Evolutionary conservation across 495 filamentous ascomycete species (phyloP), one percentile per base, ranked within the genome.

Genomic region (Aspergillus egyptiacus): DNA sequence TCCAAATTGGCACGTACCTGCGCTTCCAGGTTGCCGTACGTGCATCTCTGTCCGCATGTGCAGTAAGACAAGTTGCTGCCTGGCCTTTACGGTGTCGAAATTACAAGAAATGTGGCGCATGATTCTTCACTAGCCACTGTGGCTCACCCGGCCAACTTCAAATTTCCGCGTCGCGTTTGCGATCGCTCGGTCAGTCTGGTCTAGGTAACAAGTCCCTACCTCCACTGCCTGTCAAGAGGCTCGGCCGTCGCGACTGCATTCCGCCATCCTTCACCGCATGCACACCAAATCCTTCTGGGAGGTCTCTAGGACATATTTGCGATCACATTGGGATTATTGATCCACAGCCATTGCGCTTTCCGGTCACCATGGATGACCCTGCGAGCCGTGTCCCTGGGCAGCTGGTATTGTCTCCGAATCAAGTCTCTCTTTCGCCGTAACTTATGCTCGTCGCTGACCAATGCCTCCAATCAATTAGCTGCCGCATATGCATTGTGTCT

Each of bases 401-500:
- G 51, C 68, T 87, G 72, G 81, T 85, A 75, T 45, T 19, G 15
- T 48, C 32, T 6, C 27, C 27, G 20, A 14, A 42, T 31, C 9
- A 32, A 24, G 15, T 10, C 37, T 39, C 33, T 33, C 33, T 43
- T n/a, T 35, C 24, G 22, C n/a, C 30, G 43, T 48, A 31, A 56
- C 52, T 31, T 11, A 27, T 31, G 34, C 23, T 13, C 51, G 31
- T 6, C 11, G 33, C 53, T 55, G 10, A 55, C 15, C 17, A 36
- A 22, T 24, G 19, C 25, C 15, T 42, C 13, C 8, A 43, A 1
- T 24, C 2, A 32, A 42, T 31, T 54, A 91, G 87, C 78, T 93
- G 60, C 84, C 84, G 10, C 90, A 96, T 67, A 82, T 95, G 58
- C 90, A 96, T 58, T 77, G 95, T 28, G 68, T 95, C 11, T 94